Percentiles rank a stretch among this genome's conserved stretches.
These are phyloP conservation scores for Aspergillus hancockii DNA, from an alignment of 495 filamentous ascomycete species.

Conservation along the genomic window DNA sequence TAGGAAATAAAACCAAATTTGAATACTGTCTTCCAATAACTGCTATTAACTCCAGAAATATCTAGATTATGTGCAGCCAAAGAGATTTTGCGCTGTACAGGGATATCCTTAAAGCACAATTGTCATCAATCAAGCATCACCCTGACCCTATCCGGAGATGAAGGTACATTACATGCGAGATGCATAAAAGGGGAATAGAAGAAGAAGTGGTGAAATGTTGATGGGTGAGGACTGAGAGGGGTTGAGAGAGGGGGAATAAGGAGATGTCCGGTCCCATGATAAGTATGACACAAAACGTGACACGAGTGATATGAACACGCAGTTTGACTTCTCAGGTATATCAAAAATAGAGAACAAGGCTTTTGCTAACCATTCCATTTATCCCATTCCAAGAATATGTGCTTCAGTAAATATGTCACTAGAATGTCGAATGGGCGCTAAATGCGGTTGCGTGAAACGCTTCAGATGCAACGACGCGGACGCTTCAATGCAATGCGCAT, in stretches of 20 bases:
- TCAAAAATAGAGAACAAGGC: background rate
- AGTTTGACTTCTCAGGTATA: background rate
- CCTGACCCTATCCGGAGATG: too few relatives aligned
- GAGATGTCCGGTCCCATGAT: background rate
- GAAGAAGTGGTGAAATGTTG: too few relatives aligned
- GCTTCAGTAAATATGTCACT: too few relatives aligned
- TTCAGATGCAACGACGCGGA: background rate
- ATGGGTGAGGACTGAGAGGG: too few relatives aligned
- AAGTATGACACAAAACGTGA: background rate
- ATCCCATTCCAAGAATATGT: too few relatives aligned
- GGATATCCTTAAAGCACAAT: background rate
- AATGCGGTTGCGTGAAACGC: background rate
- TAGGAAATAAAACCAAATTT: background rate
- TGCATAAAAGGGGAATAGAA: too few relatives aligned
- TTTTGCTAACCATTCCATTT: too few relatives aligned
- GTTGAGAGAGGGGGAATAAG: background rate
- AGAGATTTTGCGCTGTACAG: background rate
- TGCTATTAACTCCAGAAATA: background rate
- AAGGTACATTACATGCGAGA: too few relatives aligned
- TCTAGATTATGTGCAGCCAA: background rate
- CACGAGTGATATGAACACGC: background rate
- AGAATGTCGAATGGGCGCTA: background rate
- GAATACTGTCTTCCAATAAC: too few relatives aligned
- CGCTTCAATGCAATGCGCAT: background rate
- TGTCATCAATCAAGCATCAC: too few relatives aligned